These are phyloP conservation scores for Hibiscus mutabilis DNA, from an alignment of 345 rosid species.

Conservation along the genomic window DNA sequence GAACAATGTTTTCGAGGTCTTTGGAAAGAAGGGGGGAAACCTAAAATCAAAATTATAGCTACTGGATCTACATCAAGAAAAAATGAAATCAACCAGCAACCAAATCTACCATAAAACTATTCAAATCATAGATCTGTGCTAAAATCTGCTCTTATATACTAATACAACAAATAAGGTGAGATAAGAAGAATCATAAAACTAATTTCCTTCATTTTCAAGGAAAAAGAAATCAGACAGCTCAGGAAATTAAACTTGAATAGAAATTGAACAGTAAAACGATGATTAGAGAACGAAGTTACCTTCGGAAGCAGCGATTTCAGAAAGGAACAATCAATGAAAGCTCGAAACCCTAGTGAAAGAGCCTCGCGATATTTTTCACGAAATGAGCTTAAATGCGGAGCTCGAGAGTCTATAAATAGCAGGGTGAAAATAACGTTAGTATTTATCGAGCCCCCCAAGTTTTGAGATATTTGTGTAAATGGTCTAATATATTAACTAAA, in stretches of 20 bases:
- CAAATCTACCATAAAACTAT: conserved; percentile 6
- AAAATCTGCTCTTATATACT: not conserved
- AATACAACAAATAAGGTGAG: not conserved
- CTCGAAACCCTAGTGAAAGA: not conserved
- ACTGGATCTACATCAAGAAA: not conserved
- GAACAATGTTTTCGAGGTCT: too few relatives aligned
- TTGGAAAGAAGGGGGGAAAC: too few relatives aligned
- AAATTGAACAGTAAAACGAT: not conserved
- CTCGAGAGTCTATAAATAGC: not conserved
- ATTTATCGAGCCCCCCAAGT: not conserved
- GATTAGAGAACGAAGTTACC: not conserved
- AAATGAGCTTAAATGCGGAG: not conserved
- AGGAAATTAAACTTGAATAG: not conserved
- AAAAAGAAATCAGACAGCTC: not conserved
- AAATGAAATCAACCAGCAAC: not conserved
- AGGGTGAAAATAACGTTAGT: conserved; percentile 1
- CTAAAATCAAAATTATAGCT: not conserved
- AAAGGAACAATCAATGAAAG: not conserved
- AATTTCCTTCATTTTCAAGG: not conserved
- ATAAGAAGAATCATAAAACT: not conserved
- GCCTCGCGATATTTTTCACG: not conserved
- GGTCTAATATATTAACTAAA: not conserved
- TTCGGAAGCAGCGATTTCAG: not conserved
- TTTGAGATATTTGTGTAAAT: not conserved
- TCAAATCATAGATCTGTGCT: conserved; percentile 11